These are phyloP conservation scores for Xylaria sp. DNA, from an alignment of 2,329 filamentous ascomycete species.

Conservation along the genomic window DNA sequence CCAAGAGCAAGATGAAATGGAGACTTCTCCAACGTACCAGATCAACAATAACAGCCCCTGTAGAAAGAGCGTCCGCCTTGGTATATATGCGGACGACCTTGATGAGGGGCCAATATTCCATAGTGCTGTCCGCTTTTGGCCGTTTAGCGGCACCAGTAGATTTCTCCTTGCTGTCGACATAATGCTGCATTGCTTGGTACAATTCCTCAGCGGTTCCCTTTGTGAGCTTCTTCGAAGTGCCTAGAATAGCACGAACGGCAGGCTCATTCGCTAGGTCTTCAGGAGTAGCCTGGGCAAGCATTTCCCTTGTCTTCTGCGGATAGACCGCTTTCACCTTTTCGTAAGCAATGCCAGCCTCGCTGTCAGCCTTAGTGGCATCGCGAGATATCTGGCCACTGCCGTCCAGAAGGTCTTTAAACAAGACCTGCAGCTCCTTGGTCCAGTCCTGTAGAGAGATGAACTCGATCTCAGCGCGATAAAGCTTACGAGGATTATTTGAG, in stretches of 20 bases:
- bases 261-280: constrained; percentile 32
- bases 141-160: constrained; percentile 16
- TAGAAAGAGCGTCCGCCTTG: constrained; percentile 43
- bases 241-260: constrained; percentile 34
- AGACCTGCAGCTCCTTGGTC: constrained; percentile 32
- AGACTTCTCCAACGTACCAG: constrained; percentile 29
- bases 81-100: constrained; percentile 53
- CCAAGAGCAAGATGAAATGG: not conserved
- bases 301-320: constrained; percentile 37
- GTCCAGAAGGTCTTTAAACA: constrained; percentile 36
- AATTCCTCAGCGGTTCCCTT: constrained; percentile 30
- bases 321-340: constrained; percentile 40
- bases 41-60: constrained; percentile 46
- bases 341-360: constrained; percentile 38
- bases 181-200: constrained; percentile 36
- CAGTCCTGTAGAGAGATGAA: constrained; percentile 38
- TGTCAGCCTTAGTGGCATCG: constrained; percentile 32
- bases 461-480: constrained; percentile 39
- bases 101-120: constrained; percentile 48
- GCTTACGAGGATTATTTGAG: constrained; percentile 34
- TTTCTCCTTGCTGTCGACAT: constrained; percentile 42
- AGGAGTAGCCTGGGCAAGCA: constrained; percentile 33
- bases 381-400: constrained; percentile 32
- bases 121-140: constrained; percentile 18
- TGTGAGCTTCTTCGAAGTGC: constrained; percentile 34